Conservation (phyloP, 495 filamentous ascomycete species). For the Daldinia decipiens region DNA sequence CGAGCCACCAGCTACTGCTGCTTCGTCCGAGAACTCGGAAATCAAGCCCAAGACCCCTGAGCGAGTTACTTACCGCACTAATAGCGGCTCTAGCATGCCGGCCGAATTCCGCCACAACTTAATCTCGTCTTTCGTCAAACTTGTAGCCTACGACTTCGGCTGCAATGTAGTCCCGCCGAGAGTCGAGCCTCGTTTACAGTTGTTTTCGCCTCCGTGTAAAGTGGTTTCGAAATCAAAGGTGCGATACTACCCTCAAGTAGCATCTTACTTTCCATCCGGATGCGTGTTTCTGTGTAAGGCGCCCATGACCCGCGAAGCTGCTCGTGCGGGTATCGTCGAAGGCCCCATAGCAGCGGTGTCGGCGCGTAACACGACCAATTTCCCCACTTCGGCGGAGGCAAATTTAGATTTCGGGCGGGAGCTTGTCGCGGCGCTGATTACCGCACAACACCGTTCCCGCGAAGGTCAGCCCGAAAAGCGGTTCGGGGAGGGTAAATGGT, state of each 20-base stretch:
- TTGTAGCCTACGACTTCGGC: constrained; percentile 80
- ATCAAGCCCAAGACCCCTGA: constrained; percentile 24
- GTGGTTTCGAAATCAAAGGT: constrained; percentile 62
- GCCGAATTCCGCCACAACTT: constrained; percentile 75
- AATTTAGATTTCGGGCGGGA: constrained; percentile 77
- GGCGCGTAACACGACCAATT: constrained; percentile 63
- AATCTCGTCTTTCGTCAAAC: constrained; percentile 77
- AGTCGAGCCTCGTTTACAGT: constrained; percentile 68
- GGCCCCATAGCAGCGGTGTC: constrained; percentile 77
- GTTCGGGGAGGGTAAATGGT: constrained; percentile 83
- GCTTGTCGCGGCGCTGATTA: constrained; percentile 74
- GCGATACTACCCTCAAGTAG: constrained; percentile 39
- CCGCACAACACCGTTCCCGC: constrained; percentile 84
- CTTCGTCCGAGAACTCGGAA: constrained; percentile 22
- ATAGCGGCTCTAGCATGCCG: constrained; percentile 77
- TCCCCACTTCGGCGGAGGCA: constrained; percentile 58
- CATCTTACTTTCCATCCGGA: constrained; percentile 63
- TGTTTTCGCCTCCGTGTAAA: constrained; percentile 47
- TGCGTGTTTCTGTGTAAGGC: constrained; percentile 71
- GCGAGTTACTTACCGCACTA: constrained; percentile 59
- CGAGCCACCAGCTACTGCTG: constrained; percentile 13
- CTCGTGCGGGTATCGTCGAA: constrained; percentile 76
- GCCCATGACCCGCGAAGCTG: constrained; percentile 73
- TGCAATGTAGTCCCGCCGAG: constrained; percentile 74
- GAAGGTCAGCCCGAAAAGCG: constrained; percentile 72